Base-by-base conservation (phyloP, 2,329 filamentous ascomycete species). In the Penicillium sp. region DNA sequence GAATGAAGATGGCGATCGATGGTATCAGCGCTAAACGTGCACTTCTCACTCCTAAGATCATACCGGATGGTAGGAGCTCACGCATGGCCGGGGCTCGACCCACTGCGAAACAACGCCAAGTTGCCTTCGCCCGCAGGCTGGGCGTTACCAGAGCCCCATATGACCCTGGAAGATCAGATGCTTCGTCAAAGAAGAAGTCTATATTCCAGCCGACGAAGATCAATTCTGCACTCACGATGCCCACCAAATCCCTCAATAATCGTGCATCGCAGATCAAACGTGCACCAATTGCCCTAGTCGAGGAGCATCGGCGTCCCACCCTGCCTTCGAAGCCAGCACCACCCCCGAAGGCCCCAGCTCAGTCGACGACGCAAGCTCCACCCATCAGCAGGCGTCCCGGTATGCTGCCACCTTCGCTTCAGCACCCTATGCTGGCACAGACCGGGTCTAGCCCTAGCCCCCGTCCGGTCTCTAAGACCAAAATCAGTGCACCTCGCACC, bases 21-120 rank as follows among this genome's bases (percentile, higher is more conserved):
- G 80, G 77, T 12, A 75, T 86, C 53, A 77, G 79, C 60, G 72
- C 80, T 50, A 73, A 81, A 53, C 81, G 81, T 56, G 76, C 78
- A 30, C 75, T 77, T 47, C 81, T 84, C 49, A 75, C 74, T 12
- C 79, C 79, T 52, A 77, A 76, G 50, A 75, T 88, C 31, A 75
- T 87, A 27, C 60, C 59, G 30, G 63, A 48, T 36, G 35, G 59
- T 14, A 59, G 49, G 37, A 44, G 47, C 7, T 37, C 57, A 29
- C 59, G 56, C 14, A 60, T 69, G n/a, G 66, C 67, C 4, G 59
- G 58, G 22, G 56, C 63, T 39, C 55, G 61, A 29, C 65, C 67
- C 7, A 67, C 63, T 1, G 39, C 53, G 7, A 59, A 58, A 39
- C 65, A 69, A 46, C 62, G 63, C 19, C 64, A 64, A 49, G 65